A percentile compares a stretch with the other conserved stretches of the same genome.
Conservation (phyloP, 345 rosid species). For the Melastoma malabathricum region DNA sequence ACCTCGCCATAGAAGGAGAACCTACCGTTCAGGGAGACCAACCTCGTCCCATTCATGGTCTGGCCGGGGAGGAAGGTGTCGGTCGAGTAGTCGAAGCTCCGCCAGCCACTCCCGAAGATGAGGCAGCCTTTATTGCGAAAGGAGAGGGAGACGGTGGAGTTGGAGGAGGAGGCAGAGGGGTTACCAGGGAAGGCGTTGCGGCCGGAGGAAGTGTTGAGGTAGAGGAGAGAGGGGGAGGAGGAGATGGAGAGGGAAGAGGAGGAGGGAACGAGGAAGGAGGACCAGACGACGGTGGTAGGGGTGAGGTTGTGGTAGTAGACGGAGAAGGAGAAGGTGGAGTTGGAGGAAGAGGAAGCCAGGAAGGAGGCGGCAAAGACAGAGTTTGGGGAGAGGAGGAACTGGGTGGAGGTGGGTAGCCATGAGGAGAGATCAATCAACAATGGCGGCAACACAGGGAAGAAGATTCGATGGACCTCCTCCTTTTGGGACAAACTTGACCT, state of each 20-base stretch:
- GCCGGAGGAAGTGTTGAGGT: slow-evolving; percentile 16
- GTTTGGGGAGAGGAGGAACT: slow-evolving; percentile 27
- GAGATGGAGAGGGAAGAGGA: slow-evolving; percentile 18
- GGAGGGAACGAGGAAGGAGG: slow-evolving; percentile 13
- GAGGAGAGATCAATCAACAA: slow-evolving; percentile 7
- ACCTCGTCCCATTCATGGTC: slow-evolving; percentile 7
- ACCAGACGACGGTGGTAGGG: slow-evolving; percentile 26
- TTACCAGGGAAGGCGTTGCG: slow-evolving; percentile 15
- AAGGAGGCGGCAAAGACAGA: slow-evolving; percentile 52
- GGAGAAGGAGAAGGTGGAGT: slow-evolving; percentile 24
- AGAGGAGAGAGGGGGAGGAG: slow-evolving; percentile 15
- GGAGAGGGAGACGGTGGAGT: slow-evolving; percentile 15
- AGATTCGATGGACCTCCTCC: no score
- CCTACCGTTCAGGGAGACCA: slow-evolving; percentile 23
- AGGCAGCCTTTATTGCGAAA: slow-evolving; percentile 28
- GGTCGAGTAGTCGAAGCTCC: slow-evolving; percentile 24
- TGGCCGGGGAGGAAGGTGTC: slow-evolving; percentile 43
- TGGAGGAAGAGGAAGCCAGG: slow-evolving; percentile 3
- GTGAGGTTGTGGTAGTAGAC: slow-evolving; percentile 30
- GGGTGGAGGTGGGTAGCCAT: slow-evolving; percentile 30
- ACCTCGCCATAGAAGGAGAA: slow-evolving; percentile 19
- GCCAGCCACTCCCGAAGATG: slow-evolving; percentile 20
- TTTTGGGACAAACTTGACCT: no score
- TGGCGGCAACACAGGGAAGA: background rate
- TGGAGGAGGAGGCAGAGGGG: slow-evolving; percentile 4